Base-by-base conservation (phyloP, 306 rosid genomes). In the Cucurbita argyrosperma region DNA sequence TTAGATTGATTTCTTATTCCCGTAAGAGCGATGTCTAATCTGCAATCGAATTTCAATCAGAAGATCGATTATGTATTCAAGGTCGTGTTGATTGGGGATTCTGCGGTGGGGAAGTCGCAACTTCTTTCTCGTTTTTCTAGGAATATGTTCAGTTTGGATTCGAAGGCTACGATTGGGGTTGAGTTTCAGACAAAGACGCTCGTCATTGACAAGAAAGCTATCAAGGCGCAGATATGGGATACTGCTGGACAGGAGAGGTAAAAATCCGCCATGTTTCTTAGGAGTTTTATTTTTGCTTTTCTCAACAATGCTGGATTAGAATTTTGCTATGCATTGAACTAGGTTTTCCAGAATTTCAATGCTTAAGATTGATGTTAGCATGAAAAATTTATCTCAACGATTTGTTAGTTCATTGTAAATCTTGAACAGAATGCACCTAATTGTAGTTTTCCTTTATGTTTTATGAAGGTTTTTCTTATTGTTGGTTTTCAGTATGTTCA, bases 191-290 rank as follows among this genome's bases (percentile, higher is more conserved):
- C 98, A 7, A 89, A 85, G 84, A 90, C 97, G 13, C 87, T 93
- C 6, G 43, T 85, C 49, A 86, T 93, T 82, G 98, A 92, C 76
- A 89, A 90, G 54, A 92, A 92, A 55, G 79, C 85, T 11, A 89
- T 90, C 79, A 92, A 90, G 84, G 96, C 97, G 10, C 98, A 93
- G 89, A 89, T 93, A 81, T 93, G 98, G 98, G 98, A 93, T 74
- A 93, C 98, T 69, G 98, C 98, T 75, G 98, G 98, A 62, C 98
- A 93, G 85, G 98, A 90, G 86, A 93, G 98, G 98, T 93, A 73
- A 10, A 9, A 47, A 39, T 23, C 18, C 0, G 14, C 35, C 47
- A 0, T 23, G 23, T 71, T 52, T 56, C 16, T 74, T 42, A 46
- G 4, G 55, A 42, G 7, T 62, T 49, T 26, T 39, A 6, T n/a